Base-by-base conservation (phyloP, 495 filamentous ascomycete species). In the Cladorrhinum samala region DNA sequence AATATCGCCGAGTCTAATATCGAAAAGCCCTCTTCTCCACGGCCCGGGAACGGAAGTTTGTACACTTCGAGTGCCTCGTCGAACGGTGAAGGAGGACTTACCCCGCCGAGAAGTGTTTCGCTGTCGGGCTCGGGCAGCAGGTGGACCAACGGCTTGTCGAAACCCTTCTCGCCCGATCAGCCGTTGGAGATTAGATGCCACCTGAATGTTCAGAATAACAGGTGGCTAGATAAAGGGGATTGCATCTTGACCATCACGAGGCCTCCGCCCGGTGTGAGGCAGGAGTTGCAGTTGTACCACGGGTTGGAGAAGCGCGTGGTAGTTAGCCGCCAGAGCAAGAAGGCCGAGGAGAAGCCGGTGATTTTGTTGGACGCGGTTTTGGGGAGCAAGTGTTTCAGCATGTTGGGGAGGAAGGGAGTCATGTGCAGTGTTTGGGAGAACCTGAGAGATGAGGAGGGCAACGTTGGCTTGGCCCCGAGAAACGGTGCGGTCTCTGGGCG, bases 221-320 rank as follows among this genome's bases (percentile, higher is more conserved):
- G 87, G 62, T 98, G 93, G 93, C 82, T 87, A 24, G 91, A 96
- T 59, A 84, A 92, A 74, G 91, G 92, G 49, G 82, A 87, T 43
- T 91, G 91, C 46, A 76, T 83, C 24, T 68, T 98, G 27, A 86
- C 85, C 25, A 90, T 97, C 61, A 83, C 87, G 68, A 85, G 86
- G 8, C 83, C 86, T 1, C 73, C 81, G 36, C 69, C 77, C 20
- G 78, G 80, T 25, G 72, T 79, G 56, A 61, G 75, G 33, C 80
- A 78, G 56, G 75, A 75, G 49, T 60, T 75, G 45, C 68, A 68
- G 30, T 73, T 74, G 19, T 67, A 78, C 53, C 64, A 79, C 65
- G 74, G 78, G n/a, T 65, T 83, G 52, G 83, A 91, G 72, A 95
- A 96, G 70, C 80, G 92, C 14, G 86, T 98, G 45, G 68, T 95